Conservation (phyloP, 306 rosid species). For the Trifolium subterraneum region DNA sequence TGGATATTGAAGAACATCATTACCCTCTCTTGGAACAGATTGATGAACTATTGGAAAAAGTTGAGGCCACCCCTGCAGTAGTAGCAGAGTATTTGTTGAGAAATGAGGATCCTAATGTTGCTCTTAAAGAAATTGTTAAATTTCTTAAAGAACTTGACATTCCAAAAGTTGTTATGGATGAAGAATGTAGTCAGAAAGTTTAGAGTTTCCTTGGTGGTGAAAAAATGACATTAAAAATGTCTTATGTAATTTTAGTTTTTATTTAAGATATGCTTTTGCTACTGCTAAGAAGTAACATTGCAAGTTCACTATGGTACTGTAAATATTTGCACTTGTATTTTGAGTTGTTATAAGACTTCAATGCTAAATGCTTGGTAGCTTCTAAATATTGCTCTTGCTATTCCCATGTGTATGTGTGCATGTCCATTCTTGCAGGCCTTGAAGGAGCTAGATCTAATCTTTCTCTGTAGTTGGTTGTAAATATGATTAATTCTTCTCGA, state of each 20-base stretch:
- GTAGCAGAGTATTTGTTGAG: slow-evolving; percentile 64
- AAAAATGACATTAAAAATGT: too few species aligned
- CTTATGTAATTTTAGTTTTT: too few species aligned
- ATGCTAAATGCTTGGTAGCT: neutral
- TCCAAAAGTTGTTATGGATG: neutral
- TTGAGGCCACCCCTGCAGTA: slow-evolving; percentile 56
- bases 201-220: too few species aligned
- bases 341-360: neutral
- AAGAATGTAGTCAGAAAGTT: neutral
- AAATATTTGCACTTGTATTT: neutral
- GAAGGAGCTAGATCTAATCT: slow-evolving; percentile 75
- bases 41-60: slow-evolving; percentile 45
- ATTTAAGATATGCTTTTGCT: too few species aligned
- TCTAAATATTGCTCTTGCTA: slow-evolving; percentile 25
- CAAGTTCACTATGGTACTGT: too few species aligned
- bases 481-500: slow-evolving; percentile 72
- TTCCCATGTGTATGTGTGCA: slow-evolving; percentile 54
- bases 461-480: slow-evolving; percentile 89
- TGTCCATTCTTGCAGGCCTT: slow-evolving; percentile 89
- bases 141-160: slow-evolving; percentile 37
- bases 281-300: too few species aligned
- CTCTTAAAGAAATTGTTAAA: slow-evolving; percentile 37
- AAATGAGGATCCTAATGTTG: slow-evolving; percentile 47
- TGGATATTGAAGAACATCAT: slow-evolving; percentile 44
- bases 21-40: slow-evolving; percentile 39